Evolutionary conservation across 2,329 filamentous ascomycete species (phyloP).

Genomic region (Periglandula ipomoeae): DNA sequence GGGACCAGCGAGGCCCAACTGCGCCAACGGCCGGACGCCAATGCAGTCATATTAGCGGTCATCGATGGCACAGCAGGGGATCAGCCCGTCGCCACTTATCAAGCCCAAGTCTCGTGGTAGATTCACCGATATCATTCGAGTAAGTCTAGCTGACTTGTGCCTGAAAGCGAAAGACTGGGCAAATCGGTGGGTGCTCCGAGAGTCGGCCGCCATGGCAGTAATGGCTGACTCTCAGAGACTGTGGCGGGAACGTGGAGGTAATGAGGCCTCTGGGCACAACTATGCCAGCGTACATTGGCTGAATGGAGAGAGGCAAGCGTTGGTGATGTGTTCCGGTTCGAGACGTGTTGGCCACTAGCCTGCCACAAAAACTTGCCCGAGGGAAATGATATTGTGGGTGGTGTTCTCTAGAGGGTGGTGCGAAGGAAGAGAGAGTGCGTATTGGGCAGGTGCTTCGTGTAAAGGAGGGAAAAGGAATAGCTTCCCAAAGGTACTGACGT

Average conservation of each 20-base stretch:
- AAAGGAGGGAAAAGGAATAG: neutral
- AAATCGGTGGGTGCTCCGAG: neutral
- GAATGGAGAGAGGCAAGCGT: neutral
- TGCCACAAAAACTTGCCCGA: conserved; percentile 7
- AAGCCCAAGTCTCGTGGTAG: neutral
- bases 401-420: neutral
- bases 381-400: conserved; percentile 6
- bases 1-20: conserved; percentile 11
- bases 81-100: neutral
- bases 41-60: conserved; percentile 10
- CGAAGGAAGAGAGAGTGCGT: conserved; percentile 9
- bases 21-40: conserved; percentile 10
- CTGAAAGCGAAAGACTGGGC: neutral
- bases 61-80: conserved; percentile 4
- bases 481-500: neutral
- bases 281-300: neutral
- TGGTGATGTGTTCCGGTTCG: conserved; percentile 1
- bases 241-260: neutral
- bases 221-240: neutral
- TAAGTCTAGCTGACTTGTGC: neutral
- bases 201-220: neutral
- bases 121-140: neutral
- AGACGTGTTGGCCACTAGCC: conserved; percentile 6
- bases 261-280: neutral
- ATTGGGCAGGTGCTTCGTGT: conserved; percentile 15